Evolutionary conservation across 306 rosid genomes (phyloP), one percentile per base, ranked within the genome.

Genomic region (Begonia loranthoides): DNA sequence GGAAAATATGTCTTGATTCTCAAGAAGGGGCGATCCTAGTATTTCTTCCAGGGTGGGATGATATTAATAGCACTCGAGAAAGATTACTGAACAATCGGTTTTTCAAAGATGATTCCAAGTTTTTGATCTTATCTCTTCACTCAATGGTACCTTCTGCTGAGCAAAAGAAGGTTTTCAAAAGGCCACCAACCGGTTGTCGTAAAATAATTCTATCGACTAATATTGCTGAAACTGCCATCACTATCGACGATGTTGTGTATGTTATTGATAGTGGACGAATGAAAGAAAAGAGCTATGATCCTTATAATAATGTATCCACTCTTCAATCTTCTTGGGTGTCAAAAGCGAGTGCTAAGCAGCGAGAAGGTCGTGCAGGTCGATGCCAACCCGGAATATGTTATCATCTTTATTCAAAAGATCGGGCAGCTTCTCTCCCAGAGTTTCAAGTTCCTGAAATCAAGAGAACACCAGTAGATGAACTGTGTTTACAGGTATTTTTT

Each of bases 31-130:
- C 96, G 40, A 66, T 92, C 56, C 96, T 92, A 72, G 84, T 92
- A 64, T 92, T 86, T 66, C 82, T 92, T 60, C 84, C 96, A 22
- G 99, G 99, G 40, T 92, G 99, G 99, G 96, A 92, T 64, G 99
- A 83, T 19, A 92, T 92, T 69, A 83, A 84, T 63, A 83, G 33
- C 72, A 79, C 77, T 13, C 76, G 85, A 28, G 88, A 78, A 34
- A 78, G 49, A 66, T 69, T 92, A 59, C 72, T 75, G 16, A 54
- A 52, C 28, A 70, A 81, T 56, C 75, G 79, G 8, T 68, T 74
- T 68, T 80, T 92, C 74, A 68, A 59, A 55, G 62, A 78, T 69
- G 5, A 72, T 16, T 66, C 83, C 1, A 74, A 52, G 56, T 83
- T 63, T 74, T 40, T 51, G 51, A 38, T 92, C 64, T 45, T 86